Base-by-base conservation (phyloP, 2,329 filamentous ascomycete species). In the Calonectria ilicicola region DNA sequence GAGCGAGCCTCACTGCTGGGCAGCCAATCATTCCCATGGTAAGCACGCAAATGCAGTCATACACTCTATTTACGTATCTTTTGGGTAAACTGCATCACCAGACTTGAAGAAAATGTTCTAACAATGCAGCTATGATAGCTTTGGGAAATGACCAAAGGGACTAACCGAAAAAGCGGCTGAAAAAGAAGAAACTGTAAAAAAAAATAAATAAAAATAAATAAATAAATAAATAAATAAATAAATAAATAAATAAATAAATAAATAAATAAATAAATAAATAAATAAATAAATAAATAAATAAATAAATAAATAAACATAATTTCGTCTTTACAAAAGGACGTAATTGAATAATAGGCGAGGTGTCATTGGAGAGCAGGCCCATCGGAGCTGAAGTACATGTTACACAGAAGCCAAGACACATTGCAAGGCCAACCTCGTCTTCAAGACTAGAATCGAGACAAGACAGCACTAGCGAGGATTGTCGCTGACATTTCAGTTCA, bases 311-410 rank as follows among this genome's bases (percentile, higher is more conserved):
- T 3, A 9, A 35, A n/a, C n/a, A n/a, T 10, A 35, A 53, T n/a
- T 32, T 53, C 10, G 17, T 32, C 8, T 58, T 29, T 10, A 23
- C 21, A 19, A 40, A 46, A 17, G 26, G n/a, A 38, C 56, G 66
- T 51, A 68, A 68, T 68, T 27, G 56, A 68, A 32, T 42, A 26
- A 35, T 44, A 27, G 44, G 47, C 23, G 19, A 40, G 66, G 46
- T 51, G 26, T 26, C 32, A 62, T 23, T 62, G 23, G 53, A 17
- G 53, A 19, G 44, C 23, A 63, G 21, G 44, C 19, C 35, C 27
- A 35, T 35, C 32, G 10, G n/a, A 40, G 58, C 42, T 27, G 46
- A 51, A 40, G 14, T 60, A 23, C 35, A 60, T 23, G 53, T 60
- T 60, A 60, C 35, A 60, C 53, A 40, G 53, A 19, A 38, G 32